phyloP scores from a whole-genome alignment of 225 moss, liverwort and hornwort genomes.

The Rhytidiadelphus loreus region DNA sequence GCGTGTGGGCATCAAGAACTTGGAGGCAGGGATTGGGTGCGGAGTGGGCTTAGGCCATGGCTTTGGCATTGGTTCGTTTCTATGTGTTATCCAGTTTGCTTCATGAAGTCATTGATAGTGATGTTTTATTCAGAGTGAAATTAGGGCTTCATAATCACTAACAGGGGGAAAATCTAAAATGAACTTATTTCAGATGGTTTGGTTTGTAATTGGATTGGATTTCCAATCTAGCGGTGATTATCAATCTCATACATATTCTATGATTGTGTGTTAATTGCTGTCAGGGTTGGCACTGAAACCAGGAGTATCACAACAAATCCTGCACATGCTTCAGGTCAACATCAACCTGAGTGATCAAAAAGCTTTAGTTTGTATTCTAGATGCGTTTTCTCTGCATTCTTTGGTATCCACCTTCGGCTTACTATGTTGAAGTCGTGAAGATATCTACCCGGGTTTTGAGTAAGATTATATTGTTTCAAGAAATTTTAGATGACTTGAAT shows the following conservation, averaged over 20 bases:
- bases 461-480: not conserved
- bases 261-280: not conserved
- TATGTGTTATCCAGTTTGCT: not conserved
- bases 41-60: conserved; percentile 65
- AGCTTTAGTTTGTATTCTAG: not conserved
- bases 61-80: conserved; percentile 57
- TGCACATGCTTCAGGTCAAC: conserved; percentile 35
- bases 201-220: not conserved
- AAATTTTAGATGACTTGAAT: not conserved
- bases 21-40: conserved; percentile 56
- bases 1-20: conserved; percentile 57
- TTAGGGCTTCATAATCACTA: not conserved
- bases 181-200: not conserved
- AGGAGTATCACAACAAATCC: conserved; percentile 34
- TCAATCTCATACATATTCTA: not conserved
- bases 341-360: not conserved
- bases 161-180: not conserved
- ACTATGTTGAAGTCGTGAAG: not conserved
- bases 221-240: not conserved
- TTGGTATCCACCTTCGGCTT: not conserved
- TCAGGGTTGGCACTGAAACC: conserved; percentile 52
- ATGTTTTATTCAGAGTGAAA: not conserved
- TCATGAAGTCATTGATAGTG: not conserved
- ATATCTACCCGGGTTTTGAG: not conserved
- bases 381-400: not conserved